Evolutionary conservation across 106 monocot genomes (phyloP).

Genomic region (Acorus calamus): DNA sequence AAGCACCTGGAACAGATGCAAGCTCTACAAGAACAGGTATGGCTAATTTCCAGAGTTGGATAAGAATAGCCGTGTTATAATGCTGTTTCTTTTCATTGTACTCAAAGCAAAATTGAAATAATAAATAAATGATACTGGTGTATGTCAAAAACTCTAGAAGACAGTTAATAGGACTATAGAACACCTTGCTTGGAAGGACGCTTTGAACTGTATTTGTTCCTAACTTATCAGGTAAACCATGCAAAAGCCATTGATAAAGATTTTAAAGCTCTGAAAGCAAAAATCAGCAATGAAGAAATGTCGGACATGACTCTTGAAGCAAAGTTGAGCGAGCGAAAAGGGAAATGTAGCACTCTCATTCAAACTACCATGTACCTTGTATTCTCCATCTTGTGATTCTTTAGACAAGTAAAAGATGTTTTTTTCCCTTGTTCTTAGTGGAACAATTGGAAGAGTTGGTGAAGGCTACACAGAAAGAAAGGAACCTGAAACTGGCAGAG

Average conservation of each 20-base stretch:
- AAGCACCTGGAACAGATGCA: constrained; percentile 47
- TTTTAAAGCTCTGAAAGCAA: constrained; percentile 52
- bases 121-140: too few species aligned
- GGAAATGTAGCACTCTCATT: constrained; percentile 38
- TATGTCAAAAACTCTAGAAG: too few species aligned
- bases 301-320: constrained; percentile 49
- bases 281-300: constrained; percentile 50
- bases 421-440: constrained; percentile 13
- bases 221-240: constrained; percentile 37
- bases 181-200: too few species aligned
- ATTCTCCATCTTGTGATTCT: too few species aligned
- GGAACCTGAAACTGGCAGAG: constrained; percentile 29
- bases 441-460: constrained; percentile 47
- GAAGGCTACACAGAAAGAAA: constrained; percentile 43
- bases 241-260: constrained; percentile 65
- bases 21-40: constrained; percentile 65
- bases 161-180: too few species aligned
- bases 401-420: too few species aligned
- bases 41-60: constrained; percentile 6
- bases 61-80: too few species aligned
- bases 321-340: constrained; percentile 45
- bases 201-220: neutral
- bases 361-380: too few species aligned
- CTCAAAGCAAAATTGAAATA: too few species aligned
- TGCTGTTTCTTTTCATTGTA: too few species aligned